phyloP scores from a whole-genome alignment of 1,284 basidiomycete genomes.

The Papiliotrema fonsecae region DNA sequence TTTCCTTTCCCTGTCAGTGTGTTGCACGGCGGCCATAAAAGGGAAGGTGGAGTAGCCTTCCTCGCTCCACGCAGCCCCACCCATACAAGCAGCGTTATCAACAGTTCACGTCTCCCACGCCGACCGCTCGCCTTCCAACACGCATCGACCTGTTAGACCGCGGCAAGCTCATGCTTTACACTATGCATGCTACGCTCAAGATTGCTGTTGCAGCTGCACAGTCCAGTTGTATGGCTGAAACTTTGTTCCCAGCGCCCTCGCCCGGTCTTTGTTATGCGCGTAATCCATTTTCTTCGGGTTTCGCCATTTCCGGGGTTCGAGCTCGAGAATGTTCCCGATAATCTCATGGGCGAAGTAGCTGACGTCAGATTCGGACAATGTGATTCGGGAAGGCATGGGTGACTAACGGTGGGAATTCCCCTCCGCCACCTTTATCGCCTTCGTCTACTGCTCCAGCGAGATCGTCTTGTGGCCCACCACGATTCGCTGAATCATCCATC shows the following conservation, averaged over 20 bases:
- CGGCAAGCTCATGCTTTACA: not conserved
- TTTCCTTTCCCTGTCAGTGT: too few species aligned
- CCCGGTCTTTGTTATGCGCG: constrained; percentile 63
- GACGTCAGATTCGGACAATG: not conserved
- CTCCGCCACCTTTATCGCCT: constrained; percentile 79
- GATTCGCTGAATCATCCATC: constrained; percentile 57
- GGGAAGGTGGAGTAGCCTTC: too few species aligned
- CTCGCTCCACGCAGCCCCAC: too few species aligned
- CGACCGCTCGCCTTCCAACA: too few species aligned
- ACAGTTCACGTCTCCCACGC: too few species aligned
- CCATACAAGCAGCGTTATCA: too few species aligned
- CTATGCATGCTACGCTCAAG: not conserved
- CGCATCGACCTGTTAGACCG: not conserved
- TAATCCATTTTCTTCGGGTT: constrained; percentile 70
- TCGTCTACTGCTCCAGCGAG: constrained; percentile 63
- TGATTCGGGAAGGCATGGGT: not conserved
- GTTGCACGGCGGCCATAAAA: too few species aligned
- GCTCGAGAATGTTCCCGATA: constrained; percentile 81
- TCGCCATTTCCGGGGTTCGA: constrained; percentile 84
- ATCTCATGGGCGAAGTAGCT: constrained; percentile 95
- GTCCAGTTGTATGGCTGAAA: constrained; percentile 50
- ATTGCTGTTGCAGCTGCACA: constrained; percentile 19
- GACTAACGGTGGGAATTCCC: constrained; percentile 76
- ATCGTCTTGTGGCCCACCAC: constrained; percentile 59
- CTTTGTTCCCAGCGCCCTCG: constrained; percentile 50